Conservation (phyloP, 1,284 basidiomycete species). For the Microbotryum saponariae region DNA sequence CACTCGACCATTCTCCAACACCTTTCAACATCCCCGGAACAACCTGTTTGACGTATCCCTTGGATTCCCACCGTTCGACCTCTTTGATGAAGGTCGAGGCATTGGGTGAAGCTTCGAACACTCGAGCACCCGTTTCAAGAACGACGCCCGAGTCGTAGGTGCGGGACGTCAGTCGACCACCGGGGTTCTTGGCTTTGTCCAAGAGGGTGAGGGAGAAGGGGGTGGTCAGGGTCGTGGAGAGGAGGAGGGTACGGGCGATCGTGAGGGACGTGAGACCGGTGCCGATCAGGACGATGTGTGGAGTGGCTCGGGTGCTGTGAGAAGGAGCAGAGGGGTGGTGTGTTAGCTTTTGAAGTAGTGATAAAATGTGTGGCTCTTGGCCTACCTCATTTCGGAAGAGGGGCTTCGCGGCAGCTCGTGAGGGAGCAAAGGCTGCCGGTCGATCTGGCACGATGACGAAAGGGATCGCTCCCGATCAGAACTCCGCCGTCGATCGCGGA, state of each 20-base stretch:
- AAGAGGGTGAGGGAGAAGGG: conserved; percentile 1
- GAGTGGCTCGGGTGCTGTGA: not conserved
- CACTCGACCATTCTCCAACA: not conserved
- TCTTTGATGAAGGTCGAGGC: not conserved
- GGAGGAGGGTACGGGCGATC: not conserved
- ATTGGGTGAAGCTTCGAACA: not conserved
- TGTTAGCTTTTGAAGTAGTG: too few species aligned
- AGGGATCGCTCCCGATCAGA: too few species aligned
- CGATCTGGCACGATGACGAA: too few species aligned
- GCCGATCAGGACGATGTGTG: conserved; percentile 2
- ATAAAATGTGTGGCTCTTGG: too few species aligned
- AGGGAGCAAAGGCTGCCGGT: too few species aligned
- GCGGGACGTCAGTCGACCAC: not conserved
- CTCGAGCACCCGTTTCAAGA: conserved; percentile 1
- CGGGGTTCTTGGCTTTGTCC: conserved; percentile 1
- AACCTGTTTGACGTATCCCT: conserved; percentile 1
- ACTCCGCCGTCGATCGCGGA: too few species aligned
- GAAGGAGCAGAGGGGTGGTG: too few species aligned
- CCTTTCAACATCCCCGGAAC: not conserved
- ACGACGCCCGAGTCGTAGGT: conserved; percentile 2
- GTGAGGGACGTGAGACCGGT: conserved; percentile 2
- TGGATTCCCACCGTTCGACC: not conserved
- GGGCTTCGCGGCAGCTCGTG: too few species aligned
- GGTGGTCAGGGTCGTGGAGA: not conserved
- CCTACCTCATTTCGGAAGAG: too few species aligned